Conservation (phyloP, 2,329 filamentous ascomycete species). For the Fusarium duplospermum region DNA sequence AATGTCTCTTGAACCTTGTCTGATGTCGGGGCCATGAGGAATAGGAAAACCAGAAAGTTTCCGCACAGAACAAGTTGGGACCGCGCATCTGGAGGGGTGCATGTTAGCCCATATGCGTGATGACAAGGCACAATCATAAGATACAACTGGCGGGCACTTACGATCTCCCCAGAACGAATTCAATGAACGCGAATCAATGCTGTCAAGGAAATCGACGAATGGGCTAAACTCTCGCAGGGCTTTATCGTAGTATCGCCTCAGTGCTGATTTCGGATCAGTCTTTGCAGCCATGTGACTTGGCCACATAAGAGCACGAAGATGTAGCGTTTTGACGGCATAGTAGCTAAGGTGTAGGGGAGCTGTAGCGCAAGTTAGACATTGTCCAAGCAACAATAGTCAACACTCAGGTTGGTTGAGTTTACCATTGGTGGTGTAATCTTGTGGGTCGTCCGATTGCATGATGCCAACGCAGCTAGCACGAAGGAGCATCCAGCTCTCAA, state of each 20-base stretch:
- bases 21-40: constrained; percentile 48
- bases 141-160: neutral
- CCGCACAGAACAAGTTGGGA: constrained; percentile 52
- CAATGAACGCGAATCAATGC: constrained; percentile 8
- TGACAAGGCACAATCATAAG: neutral
- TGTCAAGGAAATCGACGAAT: constrained; percentile 44
- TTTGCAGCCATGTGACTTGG: constrained; percentile 51
- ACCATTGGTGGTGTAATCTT: constrained; percentile 12
- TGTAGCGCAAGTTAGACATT: neutral
- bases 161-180: constrained; percentile 23
- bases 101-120: neutral
- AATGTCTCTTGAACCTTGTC: constrained; percentile 36
- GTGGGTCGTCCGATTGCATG: neutral
- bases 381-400: neutral
- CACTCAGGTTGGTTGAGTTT: neutral
- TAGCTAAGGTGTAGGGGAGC: constrained; percentile 47
- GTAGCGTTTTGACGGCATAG: constrained; percentile 49
- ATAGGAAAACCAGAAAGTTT: constrained; percentile 54
- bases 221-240: constrained; percentile 42
- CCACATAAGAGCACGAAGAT: constrained; percentile 52
- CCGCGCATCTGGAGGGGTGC: constrained; percentile 25
- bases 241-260: constrained; percentile 35
- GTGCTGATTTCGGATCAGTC: constrained; percentile 31
- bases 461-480: constrained; percentile 7
- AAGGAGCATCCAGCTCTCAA: constrained; percentile 16